Base-by-base conservation (phyloP, 495 filamentous ascomycete species). In the Articulospora tetracladia region DNA sequence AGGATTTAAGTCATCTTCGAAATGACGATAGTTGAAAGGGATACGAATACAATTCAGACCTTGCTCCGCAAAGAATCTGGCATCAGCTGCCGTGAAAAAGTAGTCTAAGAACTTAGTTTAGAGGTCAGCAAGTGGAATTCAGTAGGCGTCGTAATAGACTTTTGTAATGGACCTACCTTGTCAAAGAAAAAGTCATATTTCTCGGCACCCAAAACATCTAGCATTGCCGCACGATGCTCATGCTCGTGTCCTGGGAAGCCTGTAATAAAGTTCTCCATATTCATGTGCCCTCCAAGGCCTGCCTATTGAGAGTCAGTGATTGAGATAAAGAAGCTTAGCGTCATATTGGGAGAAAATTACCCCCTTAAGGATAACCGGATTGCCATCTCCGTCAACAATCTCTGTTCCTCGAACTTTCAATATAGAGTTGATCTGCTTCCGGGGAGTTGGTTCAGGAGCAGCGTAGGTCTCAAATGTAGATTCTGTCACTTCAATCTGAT, bases 211-310 rank as follows among this genome's bases (percentile, higher is more conserved):
- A 87, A 74, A 3, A 81, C 82, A 23, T 73, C 70, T 0, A 73
- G 66, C 77, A 88, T 80, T 1, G 83, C 79, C 1, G 74, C 75
- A 0, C 83, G 75, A 59, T 82, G 78, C 60, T 87, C 73, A 22
- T 69, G 70, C 60, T 87, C 85, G 47, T 84, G 80, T 12, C 80
- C 85, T 0, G 85, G 70, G 57, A 81, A 87, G n/a, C 85, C 84
- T 0, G 84, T 86, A 68, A 86, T 86, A 73, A 86, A 87, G 60
- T 86, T 86, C 67, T 86, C 83, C 83, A 86, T 85, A 60, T 80
- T 83, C 53, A 60, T 58, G 41, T 65, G 55, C n/a, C 73, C 73
- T 22, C 73, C 73, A 0, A 69, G 66, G 19, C 62, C 70, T 23
- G 61, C 59, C 47, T 48, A 8, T 8, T 10, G 19, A 48, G 22